These are phyloP conservation scores for Fusarium brachygibbosum DNA, from an alignment of 2,329 filamentous ascomycete species.

Conservation along the genomic window DNA sequence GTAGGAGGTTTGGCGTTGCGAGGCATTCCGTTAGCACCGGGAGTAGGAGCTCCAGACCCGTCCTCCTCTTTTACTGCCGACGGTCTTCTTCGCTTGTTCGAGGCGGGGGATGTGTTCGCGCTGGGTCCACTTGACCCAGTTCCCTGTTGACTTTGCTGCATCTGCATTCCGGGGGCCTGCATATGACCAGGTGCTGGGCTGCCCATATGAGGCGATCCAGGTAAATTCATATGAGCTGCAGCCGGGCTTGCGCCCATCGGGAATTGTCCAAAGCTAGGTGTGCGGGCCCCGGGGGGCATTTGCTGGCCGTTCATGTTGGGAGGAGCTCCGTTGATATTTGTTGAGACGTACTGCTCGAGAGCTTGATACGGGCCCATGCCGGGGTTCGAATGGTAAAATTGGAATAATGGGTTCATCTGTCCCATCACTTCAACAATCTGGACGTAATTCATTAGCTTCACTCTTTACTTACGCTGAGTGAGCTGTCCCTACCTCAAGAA, in stretches of 20 bases:
- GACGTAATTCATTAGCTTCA: conserved; percentile 42
- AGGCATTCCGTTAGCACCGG: conserved; percentile 64
- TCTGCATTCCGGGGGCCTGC: conserved; percentile 75
- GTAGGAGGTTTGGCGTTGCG: conserved; percentile 69
- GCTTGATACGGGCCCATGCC: conserved; percentile 69
- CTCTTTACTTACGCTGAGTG: conserved; percentile 36
- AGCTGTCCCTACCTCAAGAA: conserved; percentile 68
- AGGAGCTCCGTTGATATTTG: conserved; percentile 58
- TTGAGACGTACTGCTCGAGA: conserved; percentile 70
- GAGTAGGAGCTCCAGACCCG: conserved; percentile 63
- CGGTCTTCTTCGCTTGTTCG: conserved; percentile 70
- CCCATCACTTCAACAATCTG: conserved; percentile 76
- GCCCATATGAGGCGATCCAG: conserved; percentile 71
- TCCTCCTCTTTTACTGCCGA: conserved; percentile 71
- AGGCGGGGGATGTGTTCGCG: conserved; percentile 74
- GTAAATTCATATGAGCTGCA: conserved; percentile 70
- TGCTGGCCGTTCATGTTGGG: conserved; percentile 63
- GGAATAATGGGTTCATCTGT: conserved; percentile 75
- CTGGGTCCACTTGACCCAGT: conserved; percentile 75
- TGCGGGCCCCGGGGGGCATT: conserved; percentile 64
- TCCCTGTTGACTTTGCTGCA: conserved; percentile 77
- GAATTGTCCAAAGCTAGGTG: conserved; percentile 70
- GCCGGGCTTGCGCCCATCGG: conserved; percentile 72
- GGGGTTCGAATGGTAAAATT: conserved; percentile 68
- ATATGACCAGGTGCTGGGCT: conserved; percentile 73